Evolutionary conservation across 805 yeast species (phyloP), one percentile per base, ranked within the genome.

Genomic region (Yueomyces sp.): DNA sequence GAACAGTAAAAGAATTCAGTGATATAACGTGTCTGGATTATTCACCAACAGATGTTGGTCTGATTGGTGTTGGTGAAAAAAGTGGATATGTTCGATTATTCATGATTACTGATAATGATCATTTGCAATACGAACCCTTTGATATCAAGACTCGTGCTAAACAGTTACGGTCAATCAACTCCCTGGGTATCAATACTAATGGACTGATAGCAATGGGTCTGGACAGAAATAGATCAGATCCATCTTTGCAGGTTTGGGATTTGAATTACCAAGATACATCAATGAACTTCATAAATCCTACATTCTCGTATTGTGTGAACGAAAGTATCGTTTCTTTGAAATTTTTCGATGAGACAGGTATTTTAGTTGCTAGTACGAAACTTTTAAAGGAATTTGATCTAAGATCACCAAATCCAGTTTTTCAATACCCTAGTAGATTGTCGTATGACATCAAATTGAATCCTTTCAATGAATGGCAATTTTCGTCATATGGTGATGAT

Each of bases 221-320:
- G 45, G 96, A 86, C 49, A 75, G 85, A 50, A 80, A 81, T 26
- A 69, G 87, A 43, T 84, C 76, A 49, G 94, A 84, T 52, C 74
- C 77, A 46, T 79, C 90, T 27, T 63, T 88, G 39, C 82, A 82
- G 50, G 68, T 88, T 4, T 88, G 92, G 88, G 86, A 85, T 56
- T 67, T 84, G 3, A 76, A 74, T 44, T 78, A 77, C 50, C 81
- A 76, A 39, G 65, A 70, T 42, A 67, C 67, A 27, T 71, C 70
- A 45, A 74, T 74, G 33, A 76, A 74, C 42, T 63, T 73, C 2
- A 67, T 69, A n/a, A 67, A 72, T 43, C 79, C 85, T 3, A 60
- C 75, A 6, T 66, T 69, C 41, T 69, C 81, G 0, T 79, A 71
- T 51, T 68, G 85, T 28, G 76, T 80, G 30, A 81, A 83, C 52